phyloP scores from a whole-genome alignment of 192 early-diverging fungal genomes.

The Coemansia sp. region DNA sequence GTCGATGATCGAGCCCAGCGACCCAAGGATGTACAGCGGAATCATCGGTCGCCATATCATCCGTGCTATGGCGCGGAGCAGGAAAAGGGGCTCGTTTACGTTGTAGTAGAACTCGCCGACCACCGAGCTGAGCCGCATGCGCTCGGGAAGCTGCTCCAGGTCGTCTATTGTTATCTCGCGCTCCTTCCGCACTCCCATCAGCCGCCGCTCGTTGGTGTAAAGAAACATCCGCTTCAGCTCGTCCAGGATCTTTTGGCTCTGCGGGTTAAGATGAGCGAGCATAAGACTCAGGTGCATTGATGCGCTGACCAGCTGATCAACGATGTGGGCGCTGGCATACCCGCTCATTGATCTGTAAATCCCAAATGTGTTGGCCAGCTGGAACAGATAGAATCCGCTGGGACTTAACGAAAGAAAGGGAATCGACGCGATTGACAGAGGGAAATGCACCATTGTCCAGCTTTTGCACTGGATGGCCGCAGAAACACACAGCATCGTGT shows the following conservation, averaged over 20 bases:
- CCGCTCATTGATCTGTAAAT: constrained; percentile 19
- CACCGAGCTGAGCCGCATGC: constrained; percentile 10
- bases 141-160: constrained; percentile 26
- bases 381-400: constrained; percentile 8
- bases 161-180: constrained; percentile 31
- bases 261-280: constrained; percentile 15
- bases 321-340: not conserved
- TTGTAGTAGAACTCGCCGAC: constrained; percentile 37
- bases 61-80: constrained; percentile 36
- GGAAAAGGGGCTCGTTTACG: constrained; percentile 29
- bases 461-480: constrained; percentile 2
- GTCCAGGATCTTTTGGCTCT: constrained; percentile 12
- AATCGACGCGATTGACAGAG: constrained; percentile 7
- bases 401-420: constrained; percentile 5
- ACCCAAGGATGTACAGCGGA: constrained; percentile 23
- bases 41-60: constrained; percentile 48
- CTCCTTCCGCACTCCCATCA: constrained; percentile 17
- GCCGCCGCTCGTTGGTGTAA: constrained; percentile 19
- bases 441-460: constrained; percentile 2
- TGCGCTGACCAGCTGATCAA: not conserved
- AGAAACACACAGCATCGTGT: constrained; percentile 10
- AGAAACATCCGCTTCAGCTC: constrained; percentile 8
- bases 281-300: constrained; percentile 12
- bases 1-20: constrained; percentile 1
- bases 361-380: constrained; percentile 15